Base-by-base conservation (phyloP, 192 early-diverging fungal genomes). In the Jimgerdemannia lactiflua region DNA sequence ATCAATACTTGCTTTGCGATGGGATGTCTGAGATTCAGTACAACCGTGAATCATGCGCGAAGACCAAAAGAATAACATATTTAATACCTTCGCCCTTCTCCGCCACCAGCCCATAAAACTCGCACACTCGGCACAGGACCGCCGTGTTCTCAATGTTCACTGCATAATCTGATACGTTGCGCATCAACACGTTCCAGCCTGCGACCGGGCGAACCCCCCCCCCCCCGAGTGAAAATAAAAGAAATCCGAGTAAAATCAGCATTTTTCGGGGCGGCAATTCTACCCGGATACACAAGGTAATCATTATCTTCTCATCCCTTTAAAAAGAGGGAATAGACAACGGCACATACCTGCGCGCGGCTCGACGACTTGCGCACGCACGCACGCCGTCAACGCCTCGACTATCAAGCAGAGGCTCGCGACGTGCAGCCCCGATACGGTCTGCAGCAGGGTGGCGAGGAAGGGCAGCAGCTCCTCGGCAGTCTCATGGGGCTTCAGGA, bases 381-480 rank as follows among this genome's bases (percentile, higher is more conserved):
- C 78, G 19, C 82, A 85, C 2, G 80, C 69, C 54, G 77, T 83
- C 66, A 89, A 82, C 17, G 83, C 79, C 63, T 88, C 80, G 10
- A 89, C 80, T 39, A 87, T 84, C 40, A 86, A 77, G 42, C 79
- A 81, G 3, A 88, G 68, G 8, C 82, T 80, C 3, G 84, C 78
- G 4, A 79, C 74, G 18, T 80, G 81, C 2, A 89, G 64, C 68
- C 81, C 76, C 14, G 65, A 63, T 6, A 81, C 84, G 1, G 85
- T 81, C 17, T 84, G 85, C 29, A 89, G 75, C 39, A 87, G 71
- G 3, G 75, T 80, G 4, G 85, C 78, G 14, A 89, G 69, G 74
- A 87, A 86, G 0, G 88, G 86, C 19, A 89, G 77, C 3, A 89
- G 44, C 41, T 86, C 85, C 4, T 82, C 75, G 4, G 85, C 82